Evolutionary conservation across 2,329 filamentous ascomycete genomes (phyloP), one percentile per base, ranked within the genome.

Genomic region (Beauveria sp.): DNA sequence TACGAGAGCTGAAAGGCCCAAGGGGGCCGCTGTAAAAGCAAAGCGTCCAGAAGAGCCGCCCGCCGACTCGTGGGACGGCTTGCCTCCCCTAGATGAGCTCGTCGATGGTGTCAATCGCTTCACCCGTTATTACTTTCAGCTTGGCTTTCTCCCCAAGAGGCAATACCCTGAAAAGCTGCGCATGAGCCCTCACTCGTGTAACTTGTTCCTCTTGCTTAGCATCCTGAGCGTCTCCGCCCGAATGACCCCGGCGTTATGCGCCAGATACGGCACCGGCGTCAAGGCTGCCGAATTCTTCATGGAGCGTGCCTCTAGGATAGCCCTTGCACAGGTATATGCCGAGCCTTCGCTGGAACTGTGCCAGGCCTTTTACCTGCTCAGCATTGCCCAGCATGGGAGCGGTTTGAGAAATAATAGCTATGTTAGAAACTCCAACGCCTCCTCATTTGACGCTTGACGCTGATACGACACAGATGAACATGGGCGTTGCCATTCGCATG

Each of bases 281-380:
- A 76, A 76, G 49, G 81, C 81, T 1, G 77, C 81, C 18, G 79
- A 83, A 63, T 77, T 75, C 52, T 85, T 83, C 64, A 81, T 82
- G 75, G 77, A 78, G 43, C 77, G 75, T 28, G 80, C 81, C 1
- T 77, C 78, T 9, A 66, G 67, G 7, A 69, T 84, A 9, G 81
- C 82, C 1, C 68, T 78, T 38, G 70, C 71, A 26, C 81, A 84
- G 65, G 70, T 85, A 22, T 84, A 84, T 66, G 72, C 77, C 45
- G 77, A 78, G 58, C 79, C 82, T 0, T 82, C 77, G 0, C 67
- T 86, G 20, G 81, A 85, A 66, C 74, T 79, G 46, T 84, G 81
- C 57, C 83, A 86, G 68, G 82, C 78, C 1, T 85, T 85, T 63
- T 85, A 84, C 64, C 70, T 86, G 3, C 71, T 86, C 18, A 83